phyloP scores from a whole-genome alignment of 2,329 filamentous ascomycete species.

The Colletotrichum tabaci region DNA sequence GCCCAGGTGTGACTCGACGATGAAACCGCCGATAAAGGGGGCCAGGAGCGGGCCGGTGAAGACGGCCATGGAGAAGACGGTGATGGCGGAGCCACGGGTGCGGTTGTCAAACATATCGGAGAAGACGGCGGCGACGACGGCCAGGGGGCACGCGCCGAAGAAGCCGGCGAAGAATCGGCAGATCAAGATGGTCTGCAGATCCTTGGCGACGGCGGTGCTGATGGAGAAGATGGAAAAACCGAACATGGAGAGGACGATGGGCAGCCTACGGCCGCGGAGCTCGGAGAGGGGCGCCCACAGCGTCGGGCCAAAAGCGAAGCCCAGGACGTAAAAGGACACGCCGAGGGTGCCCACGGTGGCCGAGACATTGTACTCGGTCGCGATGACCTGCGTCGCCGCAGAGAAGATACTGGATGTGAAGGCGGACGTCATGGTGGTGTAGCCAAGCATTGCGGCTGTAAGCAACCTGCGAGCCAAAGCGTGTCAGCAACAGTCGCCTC shows the following conservation, averaged over 20 bases:
- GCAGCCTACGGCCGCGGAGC: slow-evolving; percentile 76
- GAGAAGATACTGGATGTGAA: slow-evolving; percentile 86
- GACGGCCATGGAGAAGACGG: slow-evolving; percentile 72
- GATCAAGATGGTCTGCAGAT: slow-evolving; percentile 78
- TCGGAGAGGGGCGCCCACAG: slow-evolving; percentile 83
- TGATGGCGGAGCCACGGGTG: slow-evolving; percentile 71
- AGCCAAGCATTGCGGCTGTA: slow-evolving; percentile 79
- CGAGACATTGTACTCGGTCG: slow-evolving; percentile 72
- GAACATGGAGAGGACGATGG: slow-evolving; percentile 74
- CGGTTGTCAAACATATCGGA: slow-evolving; percentile 80
- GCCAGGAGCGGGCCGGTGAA: slow-evolving; percentile 78
- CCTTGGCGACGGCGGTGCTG: slow-evolving; percentile 75
- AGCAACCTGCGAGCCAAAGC: slow-evolving; percentile 60
- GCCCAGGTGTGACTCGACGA: slow-evolving; percentile 72
- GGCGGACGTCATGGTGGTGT: slow-evolving; percentile 78
- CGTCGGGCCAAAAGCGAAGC: slow-evolving; percentile 79
- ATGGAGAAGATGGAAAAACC: slow-evolving; percentile 80
- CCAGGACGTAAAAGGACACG: slow-evolving; percentile 79
- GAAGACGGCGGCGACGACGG: slow-evolving; percentile 80
- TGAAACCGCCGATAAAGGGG: slow-evolving; percentile 80
- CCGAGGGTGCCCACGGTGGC: slow-evolving; percentile 75
- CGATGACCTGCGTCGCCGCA: slow-evolving; percentile 71
- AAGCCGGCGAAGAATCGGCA: slow-evolving; percentile 83
- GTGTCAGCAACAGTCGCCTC: slow-evolving; percentile 20
- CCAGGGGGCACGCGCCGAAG: slow-evolving; percentile 78